These are phyloP conservation scores for Albifimbria verrucaria DNA, from an alignment of 2,329 filamentous ascomycete genomes.

Conservation along the genomic window DNA sequence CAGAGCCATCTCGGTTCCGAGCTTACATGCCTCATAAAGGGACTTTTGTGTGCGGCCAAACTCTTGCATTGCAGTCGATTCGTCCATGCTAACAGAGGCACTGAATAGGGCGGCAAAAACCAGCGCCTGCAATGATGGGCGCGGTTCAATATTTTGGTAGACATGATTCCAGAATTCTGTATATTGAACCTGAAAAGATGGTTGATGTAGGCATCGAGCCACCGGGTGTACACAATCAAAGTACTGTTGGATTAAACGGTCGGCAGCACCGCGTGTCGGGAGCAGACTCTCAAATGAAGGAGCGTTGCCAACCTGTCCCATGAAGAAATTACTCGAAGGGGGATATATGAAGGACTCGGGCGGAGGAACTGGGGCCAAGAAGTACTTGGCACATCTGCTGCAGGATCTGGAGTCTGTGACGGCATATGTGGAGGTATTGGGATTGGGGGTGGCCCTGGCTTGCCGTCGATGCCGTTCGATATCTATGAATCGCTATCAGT, in stretches of 20 bases:
- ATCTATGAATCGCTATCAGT: neutral
- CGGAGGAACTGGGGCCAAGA: slow-evolving; percentile 51
- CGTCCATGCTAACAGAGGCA: slow-evolving; percentile 63
- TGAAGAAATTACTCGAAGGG: slow-evolving; percentile 67
- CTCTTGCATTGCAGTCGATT: slow-evolving; percentile 45
- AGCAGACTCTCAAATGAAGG: slow-evolving; percentile 57
- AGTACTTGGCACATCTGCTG: neutral
- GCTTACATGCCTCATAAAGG: slow-evolving; percentile 60
- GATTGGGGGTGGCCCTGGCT: neutral
- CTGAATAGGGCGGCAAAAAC: slow-evolving; percentile 69
- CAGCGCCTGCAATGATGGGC: slow-evolving; percentile 62
- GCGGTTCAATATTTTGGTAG: slow-evolving; percentile 56
- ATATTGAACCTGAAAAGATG: slow-evolving; percentile 65
- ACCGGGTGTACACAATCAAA: slow-evolving; percentile 66
- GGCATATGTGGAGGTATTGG: neutral
- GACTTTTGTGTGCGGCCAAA: slow-evolving; percentile 53
- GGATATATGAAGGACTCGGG: slow-evolving; percentile 63
- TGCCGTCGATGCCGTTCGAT: neutral
- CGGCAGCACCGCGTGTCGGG: slow-evolving; percentile 53
- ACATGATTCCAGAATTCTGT: slow-evolving; percentile 63
- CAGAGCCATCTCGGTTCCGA: slow-evolving; percentile 65
- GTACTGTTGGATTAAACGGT: slow-evolving; percentile 64
- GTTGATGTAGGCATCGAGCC: slow-evolving; percentile 63
- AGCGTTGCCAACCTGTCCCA: slow-evolving; percentile 48
- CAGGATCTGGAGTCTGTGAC: neutral